Percentiles rank a stretch among this genome's conserved stretches.
phyloP scores from a whole-genome alignment of 2,329 filamentous ascomycete genomes.

The Tolypocladium ovalisporum region DNA sequence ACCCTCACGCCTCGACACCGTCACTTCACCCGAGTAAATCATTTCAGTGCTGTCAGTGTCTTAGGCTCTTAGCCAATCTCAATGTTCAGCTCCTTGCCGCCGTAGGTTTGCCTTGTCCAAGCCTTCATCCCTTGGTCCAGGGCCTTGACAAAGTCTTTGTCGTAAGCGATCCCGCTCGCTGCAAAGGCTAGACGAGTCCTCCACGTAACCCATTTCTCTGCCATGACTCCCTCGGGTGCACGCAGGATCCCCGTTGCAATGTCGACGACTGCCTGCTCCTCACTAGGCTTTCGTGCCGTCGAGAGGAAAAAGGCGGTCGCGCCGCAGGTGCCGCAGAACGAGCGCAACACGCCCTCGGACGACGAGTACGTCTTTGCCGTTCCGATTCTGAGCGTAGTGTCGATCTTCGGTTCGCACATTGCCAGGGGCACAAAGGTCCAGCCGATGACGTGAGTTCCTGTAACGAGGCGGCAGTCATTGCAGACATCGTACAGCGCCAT shows the following conservation, averaged over 20 bases:
- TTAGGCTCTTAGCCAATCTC: constrained; percentile 9
- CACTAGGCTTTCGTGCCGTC: constrained; percentile 14
- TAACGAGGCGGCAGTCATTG: constrained; percentile 31
- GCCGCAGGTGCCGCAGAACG: constrained; percentile 35
- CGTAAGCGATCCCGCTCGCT: constrained; percentile 24
- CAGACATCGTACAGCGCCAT: constrained; percentile 28
- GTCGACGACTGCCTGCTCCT: constrained; percentile 25
- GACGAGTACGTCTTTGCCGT: constrained; percentile 31
- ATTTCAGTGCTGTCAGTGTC: too few relatives aligned
- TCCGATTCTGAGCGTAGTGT: constrained; percentile 25
- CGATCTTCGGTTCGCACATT: constrained; percentile 24
- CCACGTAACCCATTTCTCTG: constrained; percentile 36
- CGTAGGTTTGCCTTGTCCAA: constrained; percentile 25
- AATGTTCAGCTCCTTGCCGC: constrained; percentile 18
- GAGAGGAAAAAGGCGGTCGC: constrained; percentile 29
- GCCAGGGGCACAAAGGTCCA: constrained; percentile 31
- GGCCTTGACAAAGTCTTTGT: constrained; percentile 21
- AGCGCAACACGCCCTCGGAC: constrained; percentile 25
- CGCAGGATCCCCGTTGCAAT: constrained; percentile 32
- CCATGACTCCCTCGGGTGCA: constrained; percentile 30
- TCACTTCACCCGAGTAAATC: background rate
- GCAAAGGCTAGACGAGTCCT: constrained; percentile 22
- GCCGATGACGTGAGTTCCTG: constrained; percentile 27
- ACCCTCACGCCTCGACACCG: background rate
- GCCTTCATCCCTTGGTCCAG: constrained; percentile 24